Evolutionary conservation across 768 basidiomycete species (phyloP).

Genomic region (Tricholoma sp.): DNA sequence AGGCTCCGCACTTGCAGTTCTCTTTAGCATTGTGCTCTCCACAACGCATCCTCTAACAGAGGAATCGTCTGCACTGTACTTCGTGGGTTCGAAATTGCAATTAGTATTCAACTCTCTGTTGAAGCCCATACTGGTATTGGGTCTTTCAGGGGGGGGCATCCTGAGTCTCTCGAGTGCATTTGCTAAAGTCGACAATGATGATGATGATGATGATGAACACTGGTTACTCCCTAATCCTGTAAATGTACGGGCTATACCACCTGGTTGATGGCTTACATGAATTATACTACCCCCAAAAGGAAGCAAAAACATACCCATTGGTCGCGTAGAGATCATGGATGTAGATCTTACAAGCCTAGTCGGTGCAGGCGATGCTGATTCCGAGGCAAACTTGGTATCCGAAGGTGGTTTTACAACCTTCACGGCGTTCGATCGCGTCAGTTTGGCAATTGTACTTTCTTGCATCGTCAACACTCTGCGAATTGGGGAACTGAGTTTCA

Average conservation of each 20-base stretch:
- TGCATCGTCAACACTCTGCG: conserved; percentile 8
- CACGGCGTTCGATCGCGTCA: conserved; percentile 16
- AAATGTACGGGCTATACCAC: conserved; percentile 20
- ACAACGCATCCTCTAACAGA: conserved; percentile 1
- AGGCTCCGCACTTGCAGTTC: not conserved
- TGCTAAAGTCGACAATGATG: conserved; percentile 62
- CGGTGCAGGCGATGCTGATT: conserved; percentile 25
- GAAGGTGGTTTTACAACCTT: conserved; percentile 24
- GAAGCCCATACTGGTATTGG: conserved; percentile 70
- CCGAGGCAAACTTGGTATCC: conserved; percentile 13
- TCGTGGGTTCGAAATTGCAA: conserved; percentile 7
- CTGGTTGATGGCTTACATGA: conserved; percentile 9
- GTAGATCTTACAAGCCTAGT: conserved; percentile 27
- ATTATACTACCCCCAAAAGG: not conserved
- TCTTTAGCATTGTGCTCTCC: not conserved
- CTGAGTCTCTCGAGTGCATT: conserved; percentile 67
- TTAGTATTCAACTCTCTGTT: conserved; percentile 31
- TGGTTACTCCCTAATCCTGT: conserved; percentile 14
- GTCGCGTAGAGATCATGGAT: conserved; percentile 22
- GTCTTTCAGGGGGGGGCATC: conserved; percentile 58
- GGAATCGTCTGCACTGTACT: conserved; percentile 7
- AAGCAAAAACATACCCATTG: conserved; percentile 21
- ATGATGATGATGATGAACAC: no score
- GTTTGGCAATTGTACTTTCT: conserved; percentile 10
- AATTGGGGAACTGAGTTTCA: conserved; percentile 26